Base-by-base conservation (phyloP, 225 moss, liverwort and hornwort species). In the Straminergon stramineum region DNA sequence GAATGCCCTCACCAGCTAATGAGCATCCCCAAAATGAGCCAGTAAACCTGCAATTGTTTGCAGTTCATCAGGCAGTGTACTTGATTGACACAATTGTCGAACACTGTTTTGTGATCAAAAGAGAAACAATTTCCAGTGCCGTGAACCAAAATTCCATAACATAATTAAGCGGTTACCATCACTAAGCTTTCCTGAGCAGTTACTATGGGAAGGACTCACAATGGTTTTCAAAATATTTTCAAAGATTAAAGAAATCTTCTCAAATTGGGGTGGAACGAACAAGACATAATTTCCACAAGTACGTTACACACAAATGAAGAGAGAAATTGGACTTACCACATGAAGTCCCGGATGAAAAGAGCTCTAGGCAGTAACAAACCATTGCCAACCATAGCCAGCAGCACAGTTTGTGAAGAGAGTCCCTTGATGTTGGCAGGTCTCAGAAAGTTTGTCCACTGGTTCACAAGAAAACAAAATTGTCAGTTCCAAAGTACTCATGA, bases 331-430 rank as follows among this genome's bases (percentile, higher is more conserved):
- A 11, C 85, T 51, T 91, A 96, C 98, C 98, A 97, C 96, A 96
- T 96, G 35, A 98, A 91, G 81, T 98, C 96, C 32, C 97, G 84
- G 43, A 91, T 95, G 88, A 98, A 96, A 22, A 97, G 95, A 68
- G 97, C 96, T 45, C 96, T 85, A 20, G 98, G 97, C 10, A 98
- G 89, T 35, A 98, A 89, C 87, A 97, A 92, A n/a, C 94, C 92
- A 79, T 98, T 98, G 75, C 98, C 98, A 19, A 97, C 14, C 95
- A 98, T 97, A 58, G 98, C 96, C 78, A 98, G 91, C 67, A 98
- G 60, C n/a, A 98, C 93, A 9, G 95, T 97, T 70, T 95, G 94
- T 23, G 95, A 91, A 11, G 98, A 97, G 15, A 98, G 95, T 13
- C 97, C 98, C 51, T 91, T 94, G 87, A 97, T 96, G 85, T 96